Evolutionary conservation across 495 filamentous ascomycete genomes (phyloP).

Genomic region (Aspergillus wentii): DNA sequence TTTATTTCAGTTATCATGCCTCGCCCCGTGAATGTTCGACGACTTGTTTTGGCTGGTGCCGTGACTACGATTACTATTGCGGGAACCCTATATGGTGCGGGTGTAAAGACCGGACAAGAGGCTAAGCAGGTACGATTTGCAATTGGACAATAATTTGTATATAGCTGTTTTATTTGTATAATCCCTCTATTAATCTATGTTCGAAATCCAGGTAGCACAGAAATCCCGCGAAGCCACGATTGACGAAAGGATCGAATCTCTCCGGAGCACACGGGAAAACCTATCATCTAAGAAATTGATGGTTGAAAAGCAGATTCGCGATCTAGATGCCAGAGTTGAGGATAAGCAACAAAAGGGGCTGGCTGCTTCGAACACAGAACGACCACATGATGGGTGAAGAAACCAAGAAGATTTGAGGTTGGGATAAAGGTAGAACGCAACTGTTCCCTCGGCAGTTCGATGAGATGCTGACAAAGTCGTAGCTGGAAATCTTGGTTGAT

Average conservation of each 20-base stretch:
- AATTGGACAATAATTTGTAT: neutral
- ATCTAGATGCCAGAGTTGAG: conserved; percentile 42
- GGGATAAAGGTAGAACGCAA: too few relatives aligned
- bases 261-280: conserved; percentile 43
- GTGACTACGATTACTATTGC: conserved; percentile 46
- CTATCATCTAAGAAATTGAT: conserved; percentile 46
- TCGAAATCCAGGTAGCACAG: conserved; percentile 34
- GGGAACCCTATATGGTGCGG: conserved; percentile 51
- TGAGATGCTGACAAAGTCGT: too few relatives aligned
- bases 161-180: neutral
- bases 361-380: conserved; percentile 17
- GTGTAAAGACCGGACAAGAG: conserved; percentile 45
- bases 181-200: neutral
- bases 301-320: conserved; percentile 53
- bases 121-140: conserved; percentile 39
- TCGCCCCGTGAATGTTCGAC: conserved; percentile 24
- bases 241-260: conserved; percentile 46
- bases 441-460: neutral
- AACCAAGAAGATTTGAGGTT: too few relatives aligned
- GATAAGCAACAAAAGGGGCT: conserved; percentile 32
- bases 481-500: too few relatives aligned
- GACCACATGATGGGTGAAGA: conserved; percentile 13
- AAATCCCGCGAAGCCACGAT: conserved; percentile 44
- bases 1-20: too few relatives aligned
- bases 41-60: conserved; percentile 41